Evolutionary conservation across 768 basidiomycete genomes (phyloP), one percentile per base, ranked within the genome.

Genomic region (Dentipellis fragilis): DNA sequence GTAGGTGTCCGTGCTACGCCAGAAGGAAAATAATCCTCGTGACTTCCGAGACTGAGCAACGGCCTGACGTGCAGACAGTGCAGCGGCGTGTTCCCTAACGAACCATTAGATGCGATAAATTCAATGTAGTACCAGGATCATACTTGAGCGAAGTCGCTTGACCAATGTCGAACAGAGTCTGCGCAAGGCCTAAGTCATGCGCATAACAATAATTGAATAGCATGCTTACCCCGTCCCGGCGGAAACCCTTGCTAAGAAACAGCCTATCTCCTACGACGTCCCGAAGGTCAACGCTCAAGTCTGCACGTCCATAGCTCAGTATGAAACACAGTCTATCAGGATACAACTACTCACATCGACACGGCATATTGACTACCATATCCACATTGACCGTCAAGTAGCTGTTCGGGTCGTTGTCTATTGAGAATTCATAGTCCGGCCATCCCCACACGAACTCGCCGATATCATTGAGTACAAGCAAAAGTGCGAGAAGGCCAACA

Each of bases 241-340:
- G 81, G 65, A 97, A 82, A 22, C 81, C 83, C 58, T 80, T 76
- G 63, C 82, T 93, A 57, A 98, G 78, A 67, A 85, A 88, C 35
- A 99, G 65, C 42, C 95, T 76, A 67, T 99, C 95, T 2, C 95
- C 95, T n/a, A 96, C 78, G 0, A 88, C 89, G 67, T 99, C 95
- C 56, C 93, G 76, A 58, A 99, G 67, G 66, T 98, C 95, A 22
- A 97, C 87, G 50, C 81, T 85, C 51, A 98, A 73, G 66, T 78
- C 94, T 97, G 59, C 34, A 35, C 10, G 2, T 10, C 35, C 52
- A 34, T 40, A 59, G 29, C 3, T 10, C 10, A 35, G 51, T 55
- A 51, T 11, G 16, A 16, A 36, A 10, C 38, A 17, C 16, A 4
- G 54, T 11, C 50, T 35, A 35, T 35, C 48, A 5, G 17, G 14